phyloP scores from a whole-genome alignment of 257 asterid species.

The Solanum chilense region DNA sequence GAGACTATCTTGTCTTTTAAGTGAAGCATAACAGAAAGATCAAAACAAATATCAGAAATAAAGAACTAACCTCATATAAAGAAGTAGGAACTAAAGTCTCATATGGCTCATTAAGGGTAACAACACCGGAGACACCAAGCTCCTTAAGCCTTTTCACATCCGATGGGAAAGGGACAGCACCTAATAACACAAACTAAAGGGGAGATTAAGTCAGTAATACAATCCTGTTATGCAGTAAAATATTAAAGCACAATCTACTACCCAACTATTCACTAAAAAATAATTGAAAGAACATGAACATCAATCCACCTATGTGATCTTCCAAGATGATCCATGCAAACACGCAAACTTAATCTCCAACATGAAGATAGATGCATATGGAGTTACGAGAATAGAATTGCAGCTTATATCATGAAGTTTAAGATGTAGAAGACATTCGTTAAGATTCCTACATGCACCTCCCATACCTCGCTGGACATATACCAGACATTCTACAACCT shows the following conservation, averaged over 20 bases:
- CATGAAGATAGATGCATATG: background rate
- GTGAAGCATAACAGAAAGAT: background rate
- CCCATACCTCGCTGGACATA: background rate
- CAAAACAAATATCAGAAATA: background rate
- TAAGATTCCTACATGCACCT: background rate
- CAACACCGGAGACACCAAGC: conserved; percentile 43
- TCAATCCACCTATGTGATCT: background rate
- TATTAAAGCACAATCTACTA: background rate
- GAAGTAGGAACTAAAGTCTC: conserved; percentile 47
- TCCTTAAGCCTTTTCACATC: conserved; percentile 35
- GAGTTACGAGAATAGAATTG: background rate
- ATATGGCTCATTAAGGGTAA: conserved; percentile 51
- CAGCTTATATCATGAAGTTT: background rate
- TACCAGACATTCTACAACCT: background rate
- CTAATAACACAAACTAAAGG: conserved; percentile 42
- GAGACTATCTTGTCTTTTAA: background rate
- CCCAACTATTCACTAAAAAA: background rate
- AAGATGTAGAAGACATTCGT: background rate
- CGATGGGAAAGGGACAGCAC: conserved; percentile 56
- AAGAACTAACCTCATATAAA: conserved; percentile 28
- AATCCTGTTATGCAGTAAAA: background rate
- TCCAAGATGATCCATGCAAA: background rate
- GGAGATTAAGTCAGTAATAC: background rate
- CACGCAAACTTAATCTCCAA: background rate
- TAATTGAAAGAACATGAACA: background rate